A percentile compares a stretch with the other conserved stretches of the same genome.
Conservation (phyloP, 768 basidiomycete species). For the Leccinum imitatum region DNA sequence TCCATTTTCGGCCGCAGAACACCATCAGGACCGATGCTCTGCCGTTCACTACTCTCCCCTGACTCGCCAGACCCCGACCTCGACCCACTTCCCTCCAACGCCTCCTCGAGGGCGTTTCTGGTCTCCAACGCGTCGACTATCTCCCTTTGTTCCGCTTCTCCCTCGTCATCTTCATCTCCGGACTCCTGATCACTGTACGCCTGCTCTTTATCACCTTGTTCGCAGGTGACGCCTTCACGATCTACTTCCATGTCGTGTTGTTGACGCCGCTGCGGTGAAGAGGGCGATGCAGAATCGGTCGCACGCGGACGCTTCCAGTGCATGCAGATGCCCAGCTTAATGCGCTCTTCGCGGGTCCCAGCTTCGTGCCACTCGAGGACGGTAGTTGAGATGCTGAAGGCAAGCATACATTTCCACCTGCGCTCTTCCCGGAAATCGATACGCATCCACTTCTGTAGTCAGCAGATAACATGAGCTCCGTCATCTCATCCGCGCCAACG, state of each 20-base stretch:
- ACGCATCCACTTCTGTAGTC: slow-evolving; percentile 89
- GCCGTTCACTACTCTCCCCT: slow-evolving; percentile 37
- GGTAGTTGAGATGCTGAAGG: slow-evolving; percentile 77
- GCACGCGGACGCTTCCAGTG: slow-evolving; percentile 56
- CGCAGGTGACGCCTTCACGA: slow-evolving; percentile 14
- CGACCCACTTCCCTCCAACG: slow-evolving; percentile 41
- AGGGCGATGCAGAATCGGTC: slow-evolving; percentile 19
- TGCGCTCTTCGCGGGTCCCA: slow-evolving; percentile 59
- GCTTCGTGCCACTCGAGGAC: slow-evolving; percentile 88
- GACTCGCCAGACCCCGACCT: slow-evolving; percentile 31
- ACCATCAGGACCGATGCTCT: slow-evolving; percentile 27
- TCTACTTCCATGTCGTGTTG: slow-evolving; percentile 35
- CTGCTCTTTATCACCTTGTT: slow-evolving; percentile 25
- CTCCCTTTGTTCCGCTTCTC: slow-evolving; percentile 52
- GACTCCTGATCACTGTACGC: slow-evolving; percentile 40
- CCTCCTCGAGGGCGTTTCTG: slow-evolving; percentile 53
- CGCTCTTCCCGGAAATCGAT: slow-evolving; percentile 93
- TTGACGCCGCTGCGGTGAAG: slow-evolving; percentile 33
- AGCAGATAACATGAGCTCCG: slow-evolving; percentile 13
- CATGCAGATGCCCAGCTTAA: slow-evolving; percentile 63
- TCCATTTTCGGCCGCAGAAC: slow-evolving; percentile 47
- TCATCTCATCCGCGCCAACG: neutral
- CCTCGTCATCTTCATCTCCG: slow-evolving; percentile 58
- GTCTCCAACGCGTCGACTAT: slow-evolving; percentile 64
- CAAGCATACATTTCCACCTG: slow-evolving; percentile 85